A percentile compares a stretch with the other conserved stretches of the same genome.
phyloP scores from a whole-genome alignment of 371 early-diverging fungal genomes.

The Entomophthora muscae region DNA sequence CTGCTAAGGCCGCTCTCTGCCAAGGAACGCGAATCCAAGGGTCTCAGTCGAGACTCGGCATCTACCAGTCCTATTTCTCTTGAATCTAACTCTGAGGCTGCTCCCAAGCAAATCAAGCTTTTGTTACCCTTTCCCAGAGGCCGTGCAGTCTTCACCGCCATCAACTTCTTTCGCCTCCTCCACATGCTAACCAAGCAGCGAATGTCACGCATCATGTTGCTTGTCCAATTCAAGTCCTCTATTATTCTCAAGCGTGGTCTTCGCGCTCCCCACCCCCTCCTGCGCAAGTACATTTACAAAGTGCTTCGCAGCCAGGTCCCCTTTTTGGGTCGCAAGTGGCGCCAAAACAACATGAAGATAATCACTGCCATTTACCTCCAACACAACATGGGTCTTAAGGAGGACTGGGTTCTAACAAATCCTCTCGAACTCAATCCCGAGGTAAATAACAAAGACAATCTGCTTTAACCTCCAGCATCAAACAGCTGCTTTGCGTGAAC shows the following conservation, averaged over 20 bases:
- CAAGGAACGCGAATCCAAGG: neutral
- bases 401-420: neutral
- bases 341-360: slow-evolving; percentile 28
- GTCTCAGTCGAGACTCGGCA: neutral
- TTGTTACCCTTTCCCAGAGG: slow-evolving; percentile 13
- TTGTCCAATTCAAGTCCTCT: slow-evolving; percentile 71
- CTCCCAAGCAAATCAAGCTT: neutral
- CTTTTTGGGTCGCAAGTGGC: slow-evolving; percentile 65
- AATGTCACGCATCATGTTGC: slow-evolving; percentile 45
- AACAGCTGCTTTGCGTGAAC: neutral
- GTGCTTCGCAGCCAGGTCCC: slow-evolving; percentile 61
- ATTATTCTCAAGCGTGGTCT: slow-evolving; percentile 59
- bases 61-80: too few species aligned
- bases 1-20: neutral
- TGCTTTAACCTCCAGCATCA: too few species aligned
- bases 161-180: slow-evolving; percentile 52
- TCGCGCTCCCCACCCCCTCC: slow-evolving; percentile 41
- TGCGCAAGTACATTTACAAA: slow-evolving; percentile 57
- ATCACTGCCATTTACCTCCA: neutral
- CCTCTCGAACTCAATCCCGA: neutral
- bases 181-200: slow-evolving; percentile 69
- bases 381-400: neutral
- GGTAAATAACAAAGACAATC: too few species aligned
- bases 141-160: slow-evolving; percentile 54
- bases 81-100: neutral